A percentile compares a stretch with the other conserved stretches of the same genome.
phyloP scores from a whole-genome alignment of 306 rosid species.

The Mucuna pruriens region DNA sequence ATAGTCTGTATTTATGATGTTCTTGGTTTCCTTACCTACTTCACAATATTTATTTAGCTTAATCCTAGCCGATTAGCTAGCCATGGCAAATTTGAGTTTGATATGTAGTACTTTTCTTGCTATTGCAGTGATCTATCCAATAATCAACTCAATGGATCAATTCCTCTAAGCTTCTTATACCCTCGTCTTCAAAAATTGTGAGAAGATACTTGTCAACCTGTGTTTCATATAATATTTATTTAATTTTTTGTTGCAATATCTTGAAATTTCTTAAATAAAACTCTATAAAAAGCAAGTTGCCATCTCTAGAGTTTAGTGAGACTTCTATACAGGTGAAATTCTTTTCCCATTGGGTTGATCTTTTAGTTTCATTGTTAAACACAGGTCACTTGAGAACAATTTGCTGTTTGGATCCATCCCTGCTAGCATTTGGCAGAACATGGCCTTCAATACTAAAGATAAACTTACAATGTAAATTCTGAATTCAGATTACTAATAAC shows the following conservation, averaged over 20 bases:
- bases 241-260: not conserved
- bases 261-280: conserved; percentile 20
- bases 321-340: not conserved
- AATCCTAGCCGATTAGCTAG: not conserved
- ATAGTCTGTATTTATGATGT: not conserved
- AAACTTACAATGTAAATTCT: conserved; percentile 64
- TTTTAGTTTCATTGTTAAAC: conserved; percentile 34
- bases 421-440: conserved; percentile 57
- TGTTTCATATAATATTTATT: conserved; percentile 3
- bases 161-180: conserved; percentile 53
- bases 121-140: conserved; percentile 66
- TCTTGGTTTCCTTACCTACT: not conserved
- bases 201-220: conserved; percentile 42
- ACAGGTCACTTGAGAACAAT: conserved; percentile 67
- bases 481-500: conserved; percentile 1
- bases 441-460: conserved; percentile 40
- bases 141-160: conserved; percentile 68
- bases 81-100: conserved; percentile 25
- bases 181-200: conserved; percentile 80
- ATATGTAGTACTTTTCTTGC: conserved; percentile 11
- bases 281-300: not conserved
- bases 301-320: not conserved
- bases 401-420: conserved; percentile 57
- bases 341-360: conserved; percentile 20
- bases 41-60: conserved; percentile 14